phyloP scores from a whole-genome alignment of 257 asterid species.

The Avicennia marina region DNA sequence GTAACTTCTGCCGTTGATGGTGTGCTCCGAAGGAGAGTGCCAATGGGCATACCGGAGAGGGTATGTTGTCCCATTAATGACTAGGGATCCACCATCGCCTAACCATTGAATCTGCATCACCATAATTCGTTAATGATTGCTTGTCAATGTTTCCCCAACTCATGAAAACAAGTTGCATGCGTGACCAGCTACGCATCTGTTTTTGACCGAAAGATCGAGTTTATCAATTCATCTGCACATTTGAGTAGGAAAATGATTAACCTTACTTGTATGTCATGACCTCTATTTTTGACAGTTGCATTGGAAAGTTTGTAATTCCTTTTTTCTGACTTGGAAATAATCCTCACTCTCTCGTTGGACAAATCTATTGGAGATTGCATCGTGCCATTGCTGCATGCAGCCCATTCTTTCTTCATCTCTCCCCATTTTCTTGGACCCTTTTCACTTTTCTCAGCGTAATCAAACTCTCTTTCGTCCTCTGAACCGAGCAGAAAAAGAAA shows the following conservation, averaged over 20 bases:
- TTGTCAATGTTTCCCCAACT: too few species aligned
- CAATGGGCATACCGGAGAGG: slow-evolving; percentile 55
- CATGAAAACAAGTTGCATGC: too few species aligned
- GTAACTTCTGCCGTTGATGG: slow-evolving; percentile 61
- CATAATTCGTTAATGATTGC: too few species aligned
- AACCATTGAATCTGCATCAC: slow-evolving; percentile 55
- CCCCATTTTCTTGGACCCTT: slow-evolving; percentile 76
- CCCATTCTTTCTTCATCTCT: slow-evolving; percentile 54
- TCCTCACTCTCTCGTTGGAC: slow-evolving; percentile 35
- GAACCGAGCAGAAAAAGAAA: not conserved
- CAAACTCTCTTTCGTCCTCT: slow-evolving; percentile 58
- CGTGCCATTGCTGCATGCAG: slow-evolving; percentile 46
- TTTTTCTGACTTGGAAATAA: slow-evolving; percentile 20
- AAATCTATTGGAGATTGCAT: slow-evolving; percentile 70
- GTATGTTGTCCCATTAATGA: slow-evolving; percentile 37
- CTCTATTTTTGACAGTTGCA: slow-evolving; percentile 55
- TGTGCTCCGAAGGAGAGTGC: slow-evolving; percentile 86
- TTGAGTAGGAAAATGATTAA: too few species aligned
- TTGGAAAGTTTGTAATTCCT: slow-evolving; percentile 30
- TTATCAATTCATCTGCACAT: too few species aligned
- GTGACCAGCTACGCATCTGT: too few species aligned
- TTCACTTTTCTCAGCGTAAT: slow-evolving; percentile 30
- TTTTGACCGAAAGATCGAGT: too few species aligned
- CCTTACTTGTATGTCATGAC: slow-evolving; percentile 62
- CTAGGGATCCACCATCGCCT: slow-evolving; percentile 49